Evolutionary conservation across 768 basidiomycete genomes (phyloP).

Genomic region (Pleurotus sapidus): DNA sequence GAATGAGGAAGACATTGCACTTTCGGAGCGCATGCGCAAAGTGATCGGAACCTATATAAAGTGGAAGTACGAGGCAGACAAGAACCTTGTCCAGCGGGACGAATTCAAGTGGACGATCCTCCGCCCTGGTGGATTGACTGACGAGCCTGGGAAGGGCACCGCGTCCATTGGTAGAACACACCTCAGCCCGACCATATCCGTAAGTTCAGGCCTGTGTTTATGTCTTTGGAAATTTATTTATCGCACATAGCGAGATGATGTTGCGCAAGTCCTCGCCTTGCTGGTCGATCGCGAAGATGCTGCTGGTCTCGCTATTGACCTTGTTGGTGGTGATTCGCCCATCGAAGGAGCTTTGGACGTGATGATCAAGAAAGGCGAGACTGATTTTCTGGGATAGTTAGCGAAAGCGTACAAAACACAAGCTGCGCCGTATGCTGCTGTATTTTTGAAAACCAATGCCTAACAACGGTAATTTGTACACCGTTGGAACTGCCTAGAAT

Average conservation of each 20-base stretch:
- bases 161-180: slow-evolving; percentile 53
- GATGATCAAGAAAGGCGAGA: slow-evolving; percentile 11
- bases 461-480: too few relatives aligned
- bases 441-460: too few relatives aligned
- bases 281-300: slow-evolving; percentile 50
- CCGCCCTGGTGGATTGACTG: slow-evolving; percentile 57
- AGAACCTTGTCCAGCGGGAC: slow-evolving; percentile 43
- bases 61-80: slow-evolving; percentile 51
- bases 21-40: slow-evolving; percentile 39
- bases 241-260: slow-evolving; percentile 49
- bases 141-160: slow-evolving; percentile 48
- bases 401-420: background rate
- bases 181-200: slow-evolving; percentile 43
- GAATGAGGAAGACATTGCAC: slow-evolving; percentile 43
- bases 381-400: slow-evolving; percentile 8
- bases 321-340: slow-evolving; percentile 40
- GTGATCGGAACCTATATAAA: slow-evolving; percentile 43
- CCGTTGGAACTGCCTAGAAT: too few relatives aligned
- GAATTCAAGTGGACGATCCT: slow-evolving; percentile 66
- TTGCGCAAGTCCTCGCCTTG: slow-evolving; percentile 45
- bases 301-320: slow-evolving; percentile 54
- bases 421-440: too few relatives aligned
- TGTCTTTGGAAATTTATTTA: too few relatives aligned
- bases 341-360: slow-evolving; percentile 13
- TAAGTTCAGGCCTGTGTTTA: slow-evolving; percentile 22